These are phyloP conservation scores for Ophiostoma himal-ulmi DNA, from an alignment of 2,329 filamentous ascomycete genomes.

Conservation along the genomic window DNA sequence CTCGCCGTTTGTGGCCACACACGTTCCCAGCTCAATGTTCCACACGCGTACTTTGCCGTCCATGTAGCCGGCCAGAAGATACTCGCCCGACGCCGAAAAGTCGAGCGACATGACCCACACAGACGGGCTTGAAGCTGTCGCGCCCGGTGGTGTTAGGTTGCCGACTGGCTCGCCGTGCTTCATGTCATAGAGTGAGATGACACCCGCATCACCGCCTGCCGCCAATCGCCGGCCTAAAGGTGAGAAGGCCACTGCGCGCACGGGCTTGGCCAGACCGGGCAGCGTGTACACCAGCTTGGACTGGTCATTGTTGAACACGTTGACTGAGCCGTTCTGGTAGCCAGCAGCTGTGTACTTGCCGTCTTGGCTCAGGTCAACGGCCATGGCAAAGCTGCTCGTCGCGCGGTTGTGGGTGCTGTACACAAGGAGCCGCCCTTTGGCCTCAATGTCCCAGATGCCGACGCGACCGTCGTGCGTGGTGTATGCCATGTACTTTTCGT, in stretches of 20 bases:
- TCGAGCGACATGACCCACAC: constrained; percentile 89
- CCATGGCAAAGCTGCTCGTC: constrained; percentile 70
- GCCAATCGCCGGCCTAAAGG: constrained; percentile 79
- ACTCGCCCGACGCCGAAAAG: constrained; percentile 92
- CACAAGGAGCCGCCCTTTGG: constrained; percentile 51
- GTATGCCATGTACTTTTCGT: constrained; percentile 78
- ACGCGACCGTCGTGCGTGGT: constrained; percentile 84
- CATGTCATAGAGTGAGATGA: constrained; percentile 90
- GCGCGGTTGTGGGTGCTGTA: constrained; percentile 61
- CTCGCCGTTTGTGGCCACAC: constrained; percentile 91
- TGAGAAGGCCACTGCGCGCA: constrained; percentile 81
- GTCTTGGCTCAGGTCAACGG: constrained; percentile 73
- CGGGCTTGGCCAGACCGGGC: constrained; percentile 77
- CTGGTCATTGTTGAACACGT: constrained; percentile 91
- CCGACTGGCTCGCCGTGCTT: constrained; percentile 87
- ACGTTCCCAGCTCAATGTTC: constrained; percentile 76
- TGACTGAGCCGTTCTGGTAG: constrained; percentile 85
- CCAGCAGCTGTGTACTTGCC: constrained; percentile 84
- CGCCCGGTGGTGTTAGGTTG: constrained; percentile 54
- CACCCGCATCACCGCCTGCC: constrained; percentile 79
- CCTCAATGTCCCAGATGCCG: constrained; percentile 74
- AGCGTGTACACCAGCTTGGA: constrained; percentile 80
- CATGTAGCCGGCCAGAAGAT: constrained; percentile 77
- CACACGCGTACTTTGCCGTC: constrained; percentile 96
- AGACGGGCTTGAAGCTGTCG: constrained; percentile 54